phyloP scores from a whole-genome alignment of 2,329 filamentous ascomycete species.

The Waltergamsia citrina region DNA sequence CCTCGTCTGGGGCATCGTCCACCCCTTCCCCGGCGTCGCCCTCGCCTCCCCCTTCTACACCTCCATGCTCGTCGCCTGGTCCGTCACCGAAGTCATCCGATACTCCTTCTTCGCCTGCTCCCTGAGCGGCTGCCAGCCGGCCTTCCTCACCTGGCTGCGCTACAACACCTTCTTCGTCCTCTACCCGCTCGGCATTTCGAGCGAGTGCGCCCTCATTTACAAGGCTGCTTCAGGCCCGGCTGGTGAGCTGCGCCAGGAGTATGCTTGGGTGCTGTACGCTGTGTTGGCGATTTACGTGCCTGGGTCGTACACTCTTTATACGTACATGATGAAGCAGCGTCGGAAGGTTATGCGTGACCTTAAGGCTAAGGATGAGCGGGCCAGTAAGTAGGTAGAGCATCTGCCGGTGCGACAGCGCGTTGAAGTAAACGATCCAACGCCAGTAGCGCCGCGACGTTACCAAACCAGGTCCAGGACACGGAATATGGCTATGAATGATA shows the following conservation, averaged over 20 bases:
- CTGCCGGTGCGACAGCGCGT: too few relatives aligned
- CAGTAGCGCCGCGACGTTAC: too few relatives aligned
- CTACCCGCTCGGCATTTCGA: constrained; percentile 84
- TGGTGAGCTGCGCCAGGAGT: constrained; percentile 29
- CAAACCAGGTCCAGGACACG: too few relatives aligned
- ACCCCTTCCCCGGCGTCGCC: constrained; percentile 60
- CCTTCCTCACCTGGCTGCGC: constrained; percentile 65
- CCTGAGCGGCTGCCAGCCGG: constrained; percentile 52
- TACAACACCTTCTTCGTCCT: constrained; percentile 91
- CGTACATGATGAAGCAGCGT: constrained; percentile 90
- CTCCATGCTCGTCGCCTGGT: constrained; percentile 81
- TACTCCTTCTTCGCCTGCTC: constrained; percentile 85
- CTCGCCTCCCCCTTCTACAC: constrained; percentile 51
- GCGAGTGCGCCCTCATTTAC: constrained; percentile 77
- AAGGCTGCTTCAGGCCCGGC: constrained; percentile 60
- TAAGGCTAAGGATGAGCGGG: constrained; percentile 30
- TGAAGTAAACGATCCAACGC: too few relatives aligned
- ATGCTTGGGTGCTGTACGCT: constrained; percentile 51
- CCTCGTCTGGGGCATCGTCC: constrained; percentile 79
- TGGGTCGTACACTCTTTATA: constrained; percentile 69
- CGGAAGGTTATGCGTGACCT: constrained; percentile 65
- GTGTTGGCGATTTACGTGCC: constrained; percentile 72
- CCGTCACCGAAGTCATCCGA: constrained; percentile 81
- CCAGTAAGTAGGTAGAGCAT: constrained; percentile 1
- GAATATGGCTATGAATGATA: too few relatives aligned